Percentiles rank a stretch among this genome's conserved stretches.
phyloP scores from a whole-genome alignment of 2,329 filamentous ascomycete genomes.

The Alternaria gansuensis region DNA sequence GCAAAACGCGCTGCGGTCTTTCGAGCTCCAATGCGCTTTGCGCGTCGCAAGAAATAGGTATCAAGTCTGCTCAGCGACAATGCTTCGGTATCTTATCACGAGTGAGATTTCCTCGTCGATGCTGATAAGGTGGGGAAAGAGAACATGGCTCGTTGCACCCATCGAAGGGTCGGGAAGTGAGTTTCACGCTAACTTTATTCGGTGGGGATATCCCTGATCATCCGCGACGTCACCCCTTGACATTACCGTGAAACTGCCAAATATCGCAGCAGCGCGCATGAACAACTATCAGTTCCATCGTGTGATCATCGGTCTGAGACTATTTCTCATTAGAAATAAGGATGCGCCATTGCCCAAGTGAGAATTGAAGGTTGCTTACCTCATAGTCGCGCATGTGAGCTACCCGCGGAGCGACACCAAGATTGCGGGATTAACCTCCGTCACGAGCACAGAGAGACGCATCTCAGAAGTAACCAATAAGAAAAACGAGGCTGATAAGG shows the following conservation, averaged over 20 bases:
- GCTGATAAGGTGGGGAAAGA: conserved; percentile 25
- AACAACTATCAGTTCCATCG: background rate
- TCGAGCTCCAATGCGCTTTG: conserved; percentile 7
- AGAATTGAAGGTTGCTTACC: background rate
- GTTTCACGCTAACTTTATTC: conserved; percentile 31
- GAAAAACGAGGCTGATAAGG: background rate
- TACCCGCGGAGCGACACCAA: background rate
- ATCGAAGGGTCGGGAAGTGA: conserved; percentile 7
- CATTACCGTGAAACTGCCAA: conserved; percentile 1
- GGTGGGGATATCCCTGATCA: background rate
- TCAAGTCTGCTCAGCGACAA: background rate
- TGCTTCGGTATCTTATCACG: conserved; percentile 9
- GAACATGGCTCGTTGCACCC: conserved; percentile 15
- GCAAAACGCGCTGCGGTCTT: conserved; percentile 13
- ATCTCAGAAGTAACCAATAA: background rate
- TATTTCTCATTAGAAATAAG: background rate
- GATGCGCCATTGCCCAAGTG: background rate
- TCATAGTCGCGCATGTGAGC: background rate
- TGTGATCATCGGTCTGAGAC: no score
- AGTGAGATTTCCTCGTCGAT: conserved; percentile 7
- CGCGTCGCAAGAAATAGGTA: background rate
- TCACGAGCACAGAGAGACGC: background rate
- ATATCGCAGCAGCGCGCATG: background rate
- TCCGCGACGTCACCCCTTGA: conserved; percentile 12
- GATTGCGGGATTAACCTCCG: background rate